Conservation (phyloP, 2,329 filamentous ascomycete species). For the Fusarium sp. region DNA sequence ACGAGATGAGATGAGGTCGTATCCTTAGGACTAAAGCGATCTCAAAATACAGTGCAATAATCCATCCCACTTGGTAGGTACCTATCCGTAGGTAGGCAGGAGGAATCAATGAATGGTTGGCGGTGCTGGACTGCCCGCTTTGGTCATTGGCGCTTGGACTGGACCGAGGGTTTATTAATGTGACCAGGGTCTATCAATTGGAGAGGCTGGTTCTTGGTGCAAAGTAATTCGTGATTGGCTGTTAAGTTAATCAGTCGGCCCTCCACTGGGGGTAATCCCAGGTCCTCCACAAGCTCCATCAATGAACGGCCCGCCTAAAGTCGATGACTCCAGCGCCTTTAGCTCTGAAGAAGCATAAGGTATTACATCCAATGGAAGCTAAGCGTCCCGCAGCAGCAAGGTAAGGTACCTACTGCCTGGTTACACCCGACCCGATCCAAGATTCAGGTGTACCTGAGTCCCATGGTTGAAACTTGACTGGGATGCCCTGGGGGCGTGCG, state of each 20-base stretch:
- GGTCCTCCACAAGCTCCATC: constrained; percentile 4
- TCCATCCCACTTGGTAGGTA: not conserved
- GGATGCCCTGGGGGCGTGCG: no score
- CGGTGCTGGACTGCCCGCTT: constrained; percentile 33
- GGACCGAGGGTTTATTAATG: no score
- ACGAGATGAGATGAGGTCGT: not conserved
- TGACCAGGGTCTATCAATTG: constrained; percentile 17
- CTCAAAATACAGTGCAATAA: not conserved
- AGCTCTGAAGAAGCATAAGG: not conserved
- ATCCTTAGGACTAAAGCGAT: not conserved
- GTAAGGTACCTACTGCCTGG: not conserved
- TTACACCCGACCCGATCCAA: constrained; percentile 28
- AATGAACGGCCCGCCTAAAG: not conserved
- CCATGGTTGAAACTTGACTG: not conserved
- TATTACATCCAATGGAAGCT: not conserved
- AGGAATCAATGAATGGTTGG: constrained; percentile 42
- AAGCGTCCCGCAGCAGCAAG: not conserved
- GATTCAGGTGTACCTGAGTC: constrained; percentile 39
- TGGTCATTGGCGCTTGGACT: constrained; percentile 41
- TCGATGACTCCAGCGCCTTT: not conserved
- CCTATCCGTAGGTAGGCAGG: constrained; percentile 10
- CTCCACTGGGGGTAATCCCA: not conserved
- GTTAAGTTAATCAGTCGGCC: not conserved
- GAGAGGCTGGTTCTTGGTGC: constrained; percentile 2
- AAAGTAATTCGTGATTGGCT: not conserved